These are phyloP conservation scores for Boechera retrofracta DNA, from an alignment of 345 rosid species.

Conservation along the genomic window DNA sequence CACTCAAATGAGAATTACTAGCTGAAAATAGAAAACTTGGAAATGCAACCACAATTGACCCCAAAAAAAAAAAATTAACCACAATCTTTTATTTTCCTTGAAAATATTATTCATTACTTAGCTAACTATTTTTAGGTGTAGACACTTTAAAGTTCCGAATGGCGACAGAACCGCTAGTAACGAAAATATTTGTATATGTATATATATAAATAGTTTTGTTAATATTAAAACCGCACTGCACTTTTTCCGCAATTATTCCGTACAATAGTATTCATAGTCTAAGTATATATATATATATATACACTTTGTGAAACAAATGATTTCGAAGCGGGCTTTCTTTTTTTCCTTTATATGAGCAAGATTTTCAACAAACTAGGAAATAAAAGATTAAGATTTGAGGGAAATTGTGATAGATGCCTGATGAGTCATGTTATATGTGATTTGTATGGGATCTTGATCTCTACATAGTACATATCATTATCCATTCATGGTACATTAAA, in stretches of 20 bases:
- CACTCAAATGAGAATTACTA: neutral
- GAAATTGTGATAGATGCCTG: neutral
- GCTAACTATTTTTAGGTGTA: neutral
- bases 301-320: constrained; percentile 22
- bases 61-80: neutral
- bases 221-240: too few relatives aligned
- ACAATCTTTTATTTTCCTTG: neutral
- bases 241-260: too few relatives aligned
- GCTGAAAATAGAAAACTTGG: neutral
- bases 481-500: neutral
- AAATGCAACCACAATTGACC: constrained; percentile 17
- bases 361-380: constrained; percentile 13
- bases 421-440: constrained; percentile 15
- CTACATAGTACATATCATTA: neutral
- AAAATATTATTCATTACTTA: constrained; percentile 7
- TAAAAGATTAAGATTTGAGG: neutral
- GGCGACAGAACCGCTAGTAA: too few relatives aligned
- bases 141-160: neutral
- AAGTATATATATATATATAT: neutral
- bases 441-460: constrained; percentile 7
- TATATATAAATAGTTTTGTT: too few relatives aligned
- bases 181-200: neutral
- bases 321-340: neutral
- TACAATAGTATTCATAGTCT: too few relatives aligned
- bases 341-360: constrained; percentile 11